Evolutionary conservation across 2,329 filamentous ascomycete species (phyloP).

Genomic region (Nigrograna mackinnonii): DNA sequence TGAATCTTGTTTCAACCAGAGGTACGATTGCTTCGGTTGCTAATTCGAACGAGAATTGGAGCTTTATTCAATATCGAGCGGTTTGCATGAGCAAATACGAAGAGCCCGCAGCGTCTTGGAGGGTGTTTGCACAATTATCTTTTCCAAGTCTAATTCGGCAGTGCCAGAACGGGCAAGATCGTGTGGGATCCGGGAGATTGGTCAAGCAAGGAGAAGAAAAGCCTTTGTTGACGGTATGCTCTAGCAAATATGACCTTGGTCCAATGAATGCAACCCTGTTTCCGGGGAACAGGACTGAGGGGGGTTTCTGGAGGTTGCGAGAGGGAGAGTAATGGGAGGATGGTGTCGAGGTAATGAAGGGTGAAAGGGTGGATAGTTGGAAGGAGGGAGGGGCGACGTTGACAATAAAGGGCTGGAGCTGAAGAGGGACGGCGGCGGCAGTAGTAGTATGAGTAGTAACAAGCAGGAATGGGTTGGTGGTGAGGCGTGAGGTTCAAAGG

Average conservation of each 20-base stretch:
- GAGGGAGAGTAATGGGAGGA: constrained; percentile 3
- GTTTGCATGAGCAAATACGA: too few species aligned
- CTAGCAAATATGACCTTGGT: constrained; percentile 30
- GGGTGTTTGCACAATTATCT: too few species aligned
- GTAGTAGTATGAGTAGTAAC: neutral
- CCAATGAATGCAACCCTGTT: constrained; percentile 34
- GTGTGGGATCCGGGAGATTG: neutral
- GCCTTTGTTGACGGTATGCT: constrained; percentile 30
- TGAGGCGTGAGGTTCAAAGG: too few species aligned
- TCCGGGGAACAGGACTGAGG: constrained; percentile 17
- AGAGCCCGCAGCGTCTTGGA: too few species aligned
- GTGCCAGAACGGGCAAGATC: neutral
- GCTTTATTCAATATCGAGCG: too few species aligned
- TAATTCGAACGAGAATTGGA: too few species aligned
- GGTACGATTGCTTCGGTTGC: too few species aligned
- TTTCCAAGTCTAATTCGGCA: too few species aligned
- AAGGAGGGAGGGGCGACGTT: neutral
- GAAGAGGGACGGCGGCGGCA: neutral
- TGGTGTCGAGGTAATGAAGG: neutral
- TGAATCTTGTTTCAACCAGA: too few species aligned
- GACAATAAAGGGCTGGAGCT: neutral
- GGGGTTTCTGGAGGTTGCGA: constrained; percentile 6
- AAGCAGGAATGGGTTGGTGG: too few species aligned
- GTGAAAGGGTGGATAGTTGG: neutral
- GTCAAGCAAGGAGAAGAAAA: constrained; percentile 35